Percentiles rank a stretch among this genome's conserved stretches.
These are phyloP conservation scores for Luffa acutangula DNA, from an alignment of 306 rosid genomes.

Conservation along the genomic window DNA sequence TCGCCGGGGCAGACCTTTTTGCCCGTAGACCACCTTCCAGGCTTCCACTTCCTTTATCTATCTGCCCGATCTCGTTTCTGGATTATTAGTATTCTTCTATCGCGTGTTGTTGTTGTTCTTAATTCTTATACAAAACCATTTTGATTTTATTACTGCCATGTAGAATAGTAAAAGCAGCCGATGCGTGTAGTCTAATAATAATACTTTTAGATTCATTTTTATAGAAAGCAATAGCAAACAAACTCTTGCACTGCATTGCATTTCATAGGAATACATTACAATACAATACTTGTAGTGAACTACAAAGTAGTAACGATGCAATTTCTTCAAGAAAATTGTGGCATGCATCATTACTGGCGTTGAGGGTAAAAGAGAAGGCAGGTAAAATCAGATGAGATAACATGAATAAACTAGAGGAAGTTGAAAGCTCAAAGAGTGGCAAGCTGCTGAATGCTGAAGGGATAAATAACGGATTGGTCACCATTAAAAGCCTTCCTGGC, in stretches of 20 bases:
- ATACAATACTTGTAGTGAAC: too few relatives aligned
- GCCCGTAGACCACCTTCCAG: slow-evolving; percentile 23
- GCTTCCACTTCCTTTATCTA: not conserved
- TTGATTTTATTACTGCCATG: not conserved
- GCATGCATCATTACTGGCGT: not conserved
- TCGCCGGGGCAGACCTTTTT: slow-evolving; percentile 48
- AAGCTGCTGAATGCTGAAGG: slow-evolving; percentile 58
- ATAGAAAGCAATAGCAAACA: not conserved
- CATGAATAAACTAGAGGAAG: too few relatives aligned
- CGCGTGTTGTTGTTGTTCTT: too few relatives aligned
- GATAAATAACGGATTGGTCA: slow-evolving; percentile 33
- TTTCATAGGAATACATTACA: not conserved
- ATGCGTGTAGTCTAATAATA: not conserved
- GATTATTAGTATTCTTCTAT: too few relatives aligned
- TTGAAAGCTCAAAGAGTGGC: slow-evolving; percentile 29
- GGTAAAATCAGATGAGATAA: not conserved
- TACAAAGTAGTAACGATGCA: not conserved
- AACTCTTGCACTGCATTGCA: not conserved
- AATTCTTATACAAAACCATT: not conserved
- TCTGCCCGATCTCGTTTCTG: not conserved
- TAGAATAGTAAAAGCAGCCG: not conserved
- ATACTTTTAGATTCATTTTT: not conserved
- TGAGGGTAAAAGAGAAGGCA: not conserved
- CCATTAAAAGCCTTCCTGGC: slow-evolving; percentile 64
- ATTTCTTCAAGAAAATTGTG: not conserved